Evolutionary conservation across 1,139 yeast species (phyloP), one percentile per base, ranked within the genome.

Genomic region (Hyphopichia khmerensis): DNA sequence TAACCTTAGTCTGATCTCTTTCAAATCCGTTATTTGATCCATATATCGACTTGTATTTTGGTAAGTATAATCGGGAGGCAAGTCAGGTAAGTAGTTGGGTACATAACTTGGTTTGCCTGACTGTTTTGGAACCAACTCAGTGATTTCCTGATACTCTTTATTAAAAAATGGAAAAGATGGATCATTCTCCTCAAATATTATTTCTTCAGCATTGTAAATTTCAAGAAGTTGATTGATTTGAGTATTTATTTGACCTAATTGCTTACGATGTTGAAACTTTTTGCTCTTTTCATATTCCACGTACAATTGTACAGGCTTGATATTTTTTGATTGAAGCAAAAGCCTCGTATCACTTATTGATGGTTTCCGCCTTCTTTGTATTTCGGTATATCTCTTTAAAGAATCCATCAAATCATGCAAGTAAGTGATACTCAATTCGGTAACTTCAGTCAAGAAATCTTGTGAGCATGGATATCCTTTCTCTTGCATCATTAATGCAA

Each of bases 41-140:
- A 81, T 74, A 57, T 72, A 88, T 47, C 76, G 74, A 0, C 96
- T 85, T 0, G 96, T 87, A 41, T 80, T 76, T 61, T 80, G 82
- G 58, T 85, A 91, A 0, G 98, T 91, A 62, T 90, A 95, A 55
- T 88, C 96, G 0, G 98, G 96, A 1, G 98, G 98, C 32, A 90
- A 72, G 18, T 81, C 82, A 0, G 98, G 98, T 55, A 91, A 67
- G 81, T 89, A 89, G 4, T 66, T 55, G 0, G 95, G 95, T 4
- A 87, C 75, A 50, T 82, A 80, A 2, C 59, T 56, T n/a, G 81
- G 82, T 33, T 71, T 63, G 17, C 63, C 56, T 24, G 75, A 67
- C 13, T 73, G 68, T 15, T 82, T 72, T 0, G 93, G 87, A 7
- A 82, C 75, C 33, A 82, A 65, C 39, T 69, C 68, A 1, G 79